phyloP scores from a whole-genome alignment of 2,329 filamentous ascomycete species.

The Penicillium freii region DNA sequence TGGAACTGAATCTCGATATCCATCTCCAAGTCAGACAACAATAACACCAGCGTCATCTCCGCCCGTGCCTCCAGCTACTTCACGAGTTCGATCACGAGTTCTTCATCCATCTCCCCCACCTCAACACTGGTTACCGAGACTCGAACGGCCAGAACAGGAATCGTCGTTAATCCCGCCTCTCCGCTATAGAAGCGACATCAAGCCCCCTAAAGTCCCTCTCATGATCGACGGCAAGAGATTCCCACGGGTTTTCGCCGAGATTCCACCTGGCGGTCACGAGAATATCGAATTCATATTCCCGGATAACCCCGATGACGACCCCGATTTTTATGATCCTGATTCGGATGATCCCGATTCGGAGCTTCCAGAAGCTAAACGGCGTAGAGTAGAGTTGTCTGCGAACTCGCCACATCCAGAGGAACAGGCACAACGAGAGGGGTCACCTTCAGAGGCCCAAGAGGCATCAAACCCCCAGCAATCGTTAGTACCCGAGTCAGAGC shows the following conservation, averaged over 20 bases:
- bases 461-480: background rate
- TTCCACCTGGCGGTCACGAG: background rate
- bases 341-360: too few relatives aligned
- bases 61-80: background rate
- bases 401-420: background rate
- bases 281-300: background rate
- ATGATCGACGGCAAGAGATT: background rate
- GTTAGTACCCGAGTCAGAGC: background rate
- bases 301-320: background rate
- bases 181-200: background rate
- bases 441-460: background rate
- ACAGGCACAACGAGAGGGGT: background rate
- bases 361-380: background rate
- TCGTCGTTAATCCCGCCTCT: background rate
- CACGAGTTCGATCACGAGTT: background rate
- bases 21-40: background rate
- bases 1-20: background rate
- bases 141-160: background rate
- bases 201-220: rapidly evolving
- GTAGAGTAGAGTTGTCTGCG: background rate
- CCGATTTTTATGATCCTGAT: background rate
- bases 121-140: background rate
- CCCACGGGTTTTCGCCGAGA: background rate
- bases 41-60: background rate
- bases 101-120: background rate